These are phyloP conservation scores for Cladophialophora psammophila DNA, from an alignment of 2,329 filamentous ascomycete species.

Conservation along the genomic window DNA sequence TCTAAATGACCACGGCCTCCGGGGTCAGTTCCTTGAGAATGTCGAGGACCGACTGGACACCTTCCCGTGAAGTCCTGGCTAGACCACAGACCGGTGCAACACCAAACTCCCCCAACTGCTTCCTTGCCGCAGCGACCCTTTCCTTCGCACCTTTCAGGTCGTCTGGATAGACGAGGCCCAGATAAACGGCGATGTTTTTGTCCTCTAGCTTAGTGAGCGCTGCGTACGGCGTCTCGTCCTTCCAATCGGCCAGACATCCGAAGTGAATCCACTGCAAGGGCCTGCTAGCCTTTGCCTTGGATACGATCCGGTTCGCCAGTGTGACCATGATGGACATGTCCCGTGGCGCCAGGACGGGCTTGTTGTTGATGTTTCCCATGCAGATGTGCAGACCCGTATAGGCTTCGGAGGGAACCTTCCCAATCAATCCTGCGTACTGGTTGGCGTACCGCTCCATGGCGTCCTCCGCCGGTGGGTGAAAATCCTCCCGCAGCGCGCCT, in stretches of 20 bases:
- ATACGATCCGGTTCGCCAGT: constrained; percentile 17
- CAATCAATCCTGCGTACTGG: constrained; percentile 17
- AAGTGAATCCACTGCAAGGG: constrained; percentile 17
- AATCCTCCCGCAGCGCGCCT: constrained; percentile 13
- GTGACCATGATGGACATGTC: constrained; percentile 14
- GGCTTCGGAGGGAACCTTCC: constrained; percentile 2
- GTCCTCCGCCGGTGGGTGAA: constrained; percentile 14
- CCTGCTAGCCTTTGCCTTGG: constrained; percentile 8
- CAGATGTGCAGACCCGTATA: constrained; percentile 17
- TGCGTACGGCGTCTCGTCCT: constrained; percentile 6
- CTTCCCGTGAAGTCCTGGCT: constrained; percentile 16
- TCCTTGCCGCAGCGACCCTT: constrained; percentile 1
- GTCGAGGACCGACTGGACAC: constrained; percentile 13
- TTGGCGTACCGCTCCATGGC: constrained; percentile 21
- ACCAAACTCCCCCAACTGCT: constrained; percentile 7
- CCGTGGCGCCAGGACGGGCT: constrained; percentile 20
- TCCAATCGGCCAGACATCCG: constrained; percentile 20
- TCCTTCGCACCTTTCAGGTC: constrained; percentile 17
- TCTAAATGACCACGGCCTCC: neutral
- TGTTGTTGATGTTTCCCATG: constrained; percentile 26
- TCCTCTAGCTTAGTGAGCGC: constrained; percentile 5
- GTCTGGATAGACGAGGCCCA: constrained; percentile 18
- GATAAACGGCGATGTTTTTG: constrained; percentile 16
- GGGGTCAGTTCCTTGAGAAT: constrained; percentile 14
- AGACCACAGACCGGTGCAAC: constrained; percentile 14